A percentile compares a stretch with the other conserved stretches of the same genome.
phyloP scores from a whole-genome alignment of 495 filamentous ascomycete species.

The Neurospora sp. region DNA sequence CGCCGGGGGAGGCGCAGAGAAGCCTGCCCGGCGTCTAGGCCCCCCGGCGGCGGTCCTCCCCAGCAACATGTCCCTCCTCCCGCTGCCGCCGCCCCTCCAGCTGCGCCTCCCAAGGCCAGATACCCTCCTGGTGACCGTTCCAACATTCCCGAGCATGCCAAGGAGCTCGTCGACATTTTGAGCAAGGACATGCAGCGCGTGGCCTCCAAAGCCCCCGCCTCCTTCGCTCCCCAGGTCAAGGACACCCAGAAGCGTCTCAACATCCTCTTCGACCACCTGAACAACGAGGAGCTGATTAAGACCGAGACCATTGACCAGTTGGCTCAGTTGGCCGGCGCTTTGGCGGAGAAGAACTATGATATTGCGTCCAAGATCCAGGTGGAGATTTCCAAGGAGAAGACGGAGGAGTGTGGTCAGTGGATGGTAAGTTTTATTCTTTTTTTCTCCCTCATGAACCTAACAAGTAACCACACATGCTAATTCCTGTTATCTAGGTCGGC shows the following conservation, averaged over 20 bases:
- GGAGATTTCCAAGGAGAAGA: slow-evolving; percentile 72
- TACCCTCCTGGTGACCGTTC: slow-evolving; percentile 82
- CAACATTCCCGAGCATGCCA: slow-evolving; percentile 69
- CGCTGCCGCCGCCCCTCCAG: slow-evolving; percentile 37
- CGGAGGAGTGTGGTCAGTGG: slow-evolving; percentile 83
- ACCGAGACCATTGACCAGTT: slow-evolving; percentile 64
- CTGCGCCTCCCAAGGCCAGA: slow-evolving; percentile 39
- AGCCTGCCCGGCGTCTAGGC: slow-evolving; percentile 23
- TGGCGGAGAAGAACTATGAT: slow-evolving; percentile 65
- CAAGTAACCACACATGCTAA: not conserved
- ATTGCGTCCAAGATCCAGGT: slow-evolving; percentile 66
- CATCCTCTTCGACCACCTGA: slow-evolving; percentile 89
- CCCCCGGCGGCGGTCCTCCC: slow-evolving; percentile 33
- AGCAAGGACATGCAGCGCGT: slow-evolving; percentile 79
- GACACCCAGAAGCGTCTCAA: slow-evolving; percentile 88
- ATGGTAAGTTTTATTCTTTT: slow-evolving; percentile 52
- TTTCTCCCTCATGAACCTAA: not conserved
- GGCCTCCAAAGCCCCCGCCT: slow-evolving; percentile 66
- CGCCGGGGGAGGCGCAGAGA: too few species aligned
- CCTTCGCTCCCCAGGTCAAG: slow-evolving; percentile 75
- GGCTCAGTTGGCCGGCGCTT: slow-evolving; percentile 50
- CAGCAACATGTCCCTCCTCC: slow-evolving; percentile 30
- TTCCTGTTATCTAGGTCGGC: slow-evolving; percentile 51
- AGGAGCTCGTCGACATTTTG: slow-evolving; percentile 72
- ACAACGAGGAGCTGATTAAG: slow-evolving; percentile 84